Evolutionary conservation across 192 early-diverging fungal genomes (phyloP), one percentile per base, ranked within the genome.

Genomic region (Rhizophagus clarus): DNA sequence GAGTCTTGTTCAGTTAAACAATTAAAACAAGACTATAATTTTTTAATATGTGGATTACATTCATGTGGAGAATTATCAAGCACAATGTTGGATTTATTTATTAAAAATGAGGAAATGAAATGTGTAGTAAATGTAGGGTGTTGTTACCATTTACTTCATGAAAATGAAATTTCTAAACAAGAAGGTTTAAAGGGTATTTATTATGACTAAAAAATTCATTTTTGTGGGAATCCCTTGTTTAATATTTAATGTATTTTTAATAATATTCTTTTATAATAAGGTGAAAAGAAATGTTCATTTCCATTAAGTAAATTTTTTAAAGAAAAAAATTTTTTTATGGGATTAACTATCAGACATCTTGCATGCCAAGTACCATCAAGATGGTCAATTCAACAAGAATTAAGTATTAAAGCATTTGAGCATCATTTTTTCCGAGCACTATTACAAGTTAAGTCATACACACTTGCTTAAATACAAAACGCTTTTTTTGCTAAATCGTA

Each of bases 51-150:
- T 74, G 95, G 96, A 11, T 85, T 95, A 11, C 95, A 97, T 78
- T 88, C 95, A 0, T 97, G 96, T 79, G 96, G 96, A 9, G 92
- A 96, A 78, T 81, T 97, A 72, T 88, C 92, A 5, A 90, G 91
- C 61, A 89, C 90, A 1, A 90, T 95, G 78, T 86, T 96, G 11
- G 85, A 88, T 60, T 79, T 90, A 28, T 95, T 91, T 82, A 86
- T 88, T 3, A 87, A 90, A 72, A 87, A 86, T 40, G 82, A 85
- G 9, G 88, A 90, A 11, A 56, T 56, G 6, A 84, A 82, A 12
- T 84, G 85, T 17, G 80, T 95, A 47, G 92, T 91, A 17, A 86
- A 88, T 63, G 93, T 95, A 14, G 92, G 93, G 12, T 96, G 96
- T 87, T 97, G 96, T 84, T 96, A 97, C 82, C 94, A 97, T 84